A percentile compares a stretch with the other conserved stretches of the same genome.
phyloP scores from a whole-genome alignment of 164 flowering plant genomes.

The Brasenia schreberi region DNA sequence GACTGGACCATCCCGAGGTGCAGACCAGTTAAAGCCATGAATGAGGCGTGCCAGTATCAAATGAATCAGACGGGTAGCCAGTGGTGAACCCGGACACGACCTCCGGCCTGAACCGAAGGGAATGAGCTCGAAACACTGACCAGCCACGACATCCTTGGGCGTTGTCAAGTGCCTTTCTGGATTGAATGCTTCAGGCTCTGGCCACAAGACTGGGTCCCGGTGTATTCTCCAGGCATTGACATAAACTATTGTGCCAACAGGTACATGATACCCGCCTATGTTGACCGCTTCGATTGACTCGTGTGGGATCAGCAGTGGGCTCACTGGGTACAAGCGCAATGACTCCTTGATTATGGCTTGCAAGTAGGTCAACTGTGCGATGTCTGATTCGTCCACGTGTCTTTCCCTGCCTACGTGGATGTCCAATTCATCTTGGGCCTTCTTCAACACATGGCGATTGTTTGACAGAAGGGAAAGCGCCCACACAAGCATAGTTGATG shows the following conservation, averaged over 20 bases:
- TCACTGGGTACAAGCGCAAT: constrained; percentile 25
- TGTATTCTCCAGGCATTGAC: constrained; percentile 42
- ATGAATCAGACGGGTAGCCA: constrained; percentile 8
- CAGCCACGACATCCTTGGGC: too few species aligned
- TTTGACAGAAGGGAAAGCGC: constrained; percentile 35
- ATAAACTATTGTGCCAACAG: constrained; percentile 26
- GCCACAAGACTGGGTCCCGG: constrained; percentile 40
- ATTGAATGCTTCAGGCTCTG: constrained; percentile 25
- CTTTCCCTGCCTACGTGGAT: constrained; percentile 12
- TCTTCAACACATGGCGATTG: constrained; percentile 20
- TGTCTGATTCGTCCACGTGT: constrained; percentile 30
- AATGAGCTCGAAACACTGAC: constrained; percentile 2
- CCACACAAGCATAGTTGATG: constrained; percentile 25
- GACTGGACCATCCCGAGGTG: constrained; percentile 4
- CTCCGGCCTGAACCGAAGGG: constrained; percentile 19
- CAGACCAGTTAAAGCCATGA: constrained; percentile 8
- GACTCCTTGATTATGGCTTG: constrained; percentile 28
- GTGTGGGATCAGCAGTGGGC: constrained; percentile 38
- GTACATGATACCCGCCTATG: constrained; percentile 26
- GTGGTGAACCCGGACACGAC: constrained; percentile 10
- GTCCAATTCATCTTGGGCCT: constrained; percentile 27
- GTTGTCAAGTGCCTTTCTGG: constrained; percentile 69
- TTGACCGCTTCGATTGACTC: constrained; percentile 20
- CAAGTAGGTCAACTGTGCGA: constrained; percentile 27
- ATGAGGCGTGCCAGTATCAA: constrained; percentile 3